Evolutionary conservation across 1,284 basidiomycete species (phyloP).

Genomic region (Cryptococcus sp.): DNA sequence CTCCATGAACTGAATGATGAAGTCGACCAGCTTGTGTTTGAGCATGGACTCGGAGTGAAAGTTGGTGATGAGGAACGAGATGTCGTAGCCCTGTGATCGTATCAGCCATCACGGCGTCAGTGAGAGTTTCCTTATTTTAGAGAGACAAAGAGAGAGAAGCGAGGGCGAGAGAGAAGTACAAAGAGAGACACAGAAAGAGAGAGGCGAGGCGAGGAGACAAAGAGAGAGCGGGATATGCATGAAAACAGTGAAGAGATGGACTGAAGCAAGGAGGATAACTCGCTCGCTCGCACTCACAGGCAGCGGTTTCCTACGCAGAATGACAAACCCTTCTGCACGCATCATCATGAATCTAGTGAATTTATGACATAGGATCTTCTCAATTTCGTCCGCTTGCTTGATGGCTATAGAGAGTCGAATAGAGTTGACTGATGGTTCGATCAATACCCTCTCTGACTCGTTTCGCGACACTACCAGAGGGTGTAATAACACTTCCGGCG

Average conservation of each 20-base stretch:
- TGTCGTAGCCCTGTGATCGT: slow-evolving; percentile 81
- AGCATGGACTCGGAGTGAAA: slow-evolving; percentile 95
- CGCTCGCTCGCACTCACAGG: slow-evolving; percentile 58
- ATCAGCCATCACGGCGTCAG: no score
- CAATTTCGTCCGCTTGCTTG: slow-evolving; percentile 99
- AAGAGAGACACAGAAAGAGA: no score
- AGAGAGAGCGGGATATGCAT: no score
- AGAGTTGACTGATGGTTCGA: slow-evolving; percentile 96
- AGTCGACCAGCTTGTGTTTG: slow-evolving; percentile 99
- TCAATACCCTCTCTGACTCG: slow-evolving; percentile 92
- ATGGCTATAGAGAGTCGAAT: slow-evolving; percentile 95
- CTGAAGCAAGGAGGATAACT: no score
- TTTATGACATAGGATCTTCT: slow-evolving; percentile 94
- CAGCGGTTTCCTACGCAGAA: slow-evolving; percentile 91
- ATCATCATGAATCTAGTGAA: slow-evolving; percentile 99
- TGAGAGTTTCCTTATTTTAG: no score
- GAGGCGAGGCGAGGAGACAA: no score
- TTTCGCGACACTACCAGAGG: slow-evolving; percentile 93
- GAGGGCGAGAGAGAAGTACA: no score
- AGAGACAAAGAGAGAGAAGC: neutral
- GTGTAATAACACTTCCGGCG: slow-evolving; percentile 91
- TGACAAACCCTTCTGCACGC: slow-evolving; percentile 94
- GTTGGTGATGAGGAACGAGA: slow-evolving; percentile 98
- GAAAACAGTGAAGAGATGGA: no score
- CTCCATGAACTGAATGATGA: slow-evolving; percentile 99